Conservation (phyloP, 2,329 filamentous ascomycete species). For the Onygena corvina region DNA sequence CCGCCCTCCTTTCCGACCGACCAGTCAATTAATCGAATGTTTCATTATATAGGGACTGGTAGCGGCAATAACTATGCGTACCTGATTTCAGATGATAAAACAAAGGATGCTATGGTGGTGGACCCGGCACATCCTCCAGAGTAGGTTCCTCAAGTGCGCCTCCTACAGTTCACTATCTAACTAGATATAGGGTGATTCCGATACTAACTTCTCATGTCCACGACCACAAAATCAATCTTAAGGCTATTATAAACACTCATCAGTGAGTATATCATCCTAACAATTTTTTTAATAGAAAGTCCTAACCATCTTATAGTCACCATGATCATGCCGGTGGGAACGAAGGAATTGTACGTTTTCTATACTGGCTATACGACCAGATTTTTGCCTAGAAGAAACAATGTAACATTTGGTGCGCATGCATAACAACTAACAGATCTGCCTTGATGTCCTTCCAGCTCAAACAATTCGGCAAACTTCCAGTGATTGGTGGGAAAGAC, state of each 20-base stretch:
- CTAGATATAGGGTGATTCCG: conserved; percentile 43
- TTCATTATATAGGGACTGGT: conserved; percentile 14
- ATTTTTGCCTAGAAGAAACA: not conserved
- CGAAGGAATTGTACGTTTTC: conserved; percentile 54
- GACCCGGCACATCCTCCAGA: conserved; percentile 42
- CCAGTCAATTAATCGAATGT: not conserved
- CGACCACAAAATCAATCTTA: conserved; percentile 64
- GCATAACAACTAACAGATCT: conserved; percentile 7
- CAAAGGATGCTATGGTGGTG: conserved; percentile 40
- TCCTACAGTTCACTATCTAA: not conserved
- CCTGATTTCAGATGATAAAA: conserved; percentile 39
- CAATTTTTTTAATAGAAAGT: not conserved
- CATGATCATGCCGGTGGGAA: conserved; percentile 93
- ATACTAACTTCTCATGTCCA: conserved; percentile 61
- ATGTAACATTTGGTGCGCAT: not conserved
- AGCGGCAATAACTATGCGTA: conserved; percentile 42
- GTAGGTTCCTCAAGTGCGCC: conserved; percentile 23
- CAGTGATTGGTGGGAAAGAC: conserved; percentile 74
- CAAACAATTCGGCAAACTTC: conserved; percentile 43
- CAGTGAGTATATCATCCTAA: conserved; percentile 51
- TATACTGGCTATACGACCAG: not conserved
- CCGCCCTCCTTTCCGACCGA: not conserved
- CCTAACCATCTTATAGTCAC: conserved; percentile 48
- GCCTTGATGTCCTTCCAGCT: conserved; percentile 31
- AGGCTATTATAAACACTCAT: conserved; percentile 88